Percentiles rank a stretch among this genome's conserved stretches.
phyloP scores from a whole-genome alignment of 495 filamentous ascomycete species.

The Talaromyces ruber region DNA sequence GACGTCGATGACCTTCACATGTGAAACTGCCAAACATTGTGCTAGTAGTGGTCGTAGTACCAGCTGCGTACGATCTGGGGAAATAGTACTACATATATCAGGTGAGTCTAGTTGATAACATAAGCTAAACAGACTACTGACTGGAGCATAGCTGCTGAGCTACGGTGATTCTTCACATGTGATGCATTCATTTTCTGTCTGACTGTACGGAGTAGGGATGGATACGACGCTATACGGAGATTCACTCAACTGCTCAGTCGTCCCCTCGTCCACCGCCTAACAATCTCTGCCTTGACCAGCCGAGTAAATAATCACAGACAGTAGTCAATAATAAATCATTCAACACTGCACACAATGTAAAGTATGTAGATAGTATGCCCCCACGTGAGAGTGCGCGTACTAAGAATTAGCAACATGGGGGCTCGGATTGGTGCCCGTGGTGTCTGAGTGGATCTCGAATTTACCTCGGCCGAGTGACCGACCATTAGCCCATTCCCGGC shows the following conservation, averaged over 20 bases:
- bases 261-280: not conserved
- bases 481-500: not conserved
- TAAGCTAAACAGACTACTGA: not conserved
- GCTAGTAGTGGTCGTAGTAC: not conserved
- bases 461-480: conserved; percentile 29
- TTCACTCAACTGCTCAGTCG: not conserved
- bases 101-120: not conserved
- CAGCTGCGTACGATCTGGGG: not conserved
- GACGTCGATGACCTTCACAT: conserved; percentile 5
- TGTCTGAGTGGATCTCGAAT: not conserved
- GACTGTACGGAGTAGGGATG: not conserved
- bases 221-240: not conserved
- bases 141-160: not conserved
- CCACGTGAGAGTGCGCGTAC: conserved; percentile 1
- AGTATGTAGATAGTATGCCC: not conserved
- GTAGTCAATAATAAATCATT: not conserved
- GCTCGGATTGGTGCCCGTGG: not conserved
- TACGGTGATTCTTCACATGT: not conserved
- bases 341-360: not conserved
- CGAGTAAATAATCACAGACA: not conserved
- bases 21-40: not conserved
- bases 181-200: not conserved
- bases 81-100: not conserved
- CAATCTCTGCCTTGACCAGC: not conserved
- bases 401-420: not conserved